Evolutionary conservation across 176 grass and related monocot species (phyloP).

Genomic region (Chloris gayana): DNA sequence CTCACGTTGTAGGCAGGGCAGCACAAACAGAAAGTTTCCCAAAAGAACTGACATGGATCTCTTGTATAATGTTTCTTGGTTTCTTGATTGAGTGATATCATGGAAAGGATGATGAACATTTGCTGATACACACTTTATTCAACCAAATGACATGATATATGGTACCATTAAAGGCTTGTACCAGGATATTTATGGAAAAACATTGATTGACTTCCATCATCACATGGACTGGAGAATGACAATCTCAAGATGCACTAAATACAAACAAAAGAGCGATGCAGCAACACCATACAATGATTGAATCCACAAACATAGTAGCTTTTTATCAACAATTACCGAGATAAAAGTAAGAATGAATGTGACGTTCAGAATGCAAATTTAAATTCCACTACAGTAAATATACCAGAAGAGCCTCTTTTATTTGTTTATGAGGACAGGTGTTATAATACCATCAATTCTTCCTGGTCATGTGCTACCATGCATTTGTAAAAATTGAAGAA

Average conservation of each 20-base stretch:
- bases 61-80: slow-evolving; percentile 14
- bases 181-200: slow-evolving; percentile 1
- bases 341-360: neutral
- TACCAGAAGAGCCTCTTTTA: neutral
- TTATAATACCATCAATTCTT: neutral
- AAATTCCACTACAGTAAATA: neutral
- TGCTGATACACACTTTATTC: neutral
- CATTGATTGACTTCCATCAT: neutral
- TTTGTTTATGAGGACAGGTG: slow-evolving; percentile 9
- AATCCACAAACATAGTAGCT: slow-evolving; percentile 2
- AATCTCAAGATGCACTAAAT: slow-evolving; percentile 17
- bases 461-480: neutral
- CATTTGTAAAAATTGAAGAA: neutral
- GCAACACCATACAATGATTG: neutral
- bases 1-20: slow-evolving; percentile 7
- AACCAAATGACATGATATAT: slow-evolving; percentile 3
- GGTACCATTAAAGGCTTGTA: neutral
- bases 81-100: neutral
- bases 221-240: neutral
- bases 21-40: slow-evolving; percentile 6
- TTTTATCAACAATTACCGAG: neutral
- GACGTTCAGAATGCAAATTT: neutral
- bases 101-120: slow-evolving; percentile 10
- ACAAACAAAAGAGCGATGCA: neutral
- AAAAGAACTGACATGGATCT: neutral